Percentiles rank a stretch among this genome's conserved stretches.
phyloP scores from a whole-genome alignment of 2,329 filamentous ascomycete species.

The Byssoonygena ceratinophila region DNA sequence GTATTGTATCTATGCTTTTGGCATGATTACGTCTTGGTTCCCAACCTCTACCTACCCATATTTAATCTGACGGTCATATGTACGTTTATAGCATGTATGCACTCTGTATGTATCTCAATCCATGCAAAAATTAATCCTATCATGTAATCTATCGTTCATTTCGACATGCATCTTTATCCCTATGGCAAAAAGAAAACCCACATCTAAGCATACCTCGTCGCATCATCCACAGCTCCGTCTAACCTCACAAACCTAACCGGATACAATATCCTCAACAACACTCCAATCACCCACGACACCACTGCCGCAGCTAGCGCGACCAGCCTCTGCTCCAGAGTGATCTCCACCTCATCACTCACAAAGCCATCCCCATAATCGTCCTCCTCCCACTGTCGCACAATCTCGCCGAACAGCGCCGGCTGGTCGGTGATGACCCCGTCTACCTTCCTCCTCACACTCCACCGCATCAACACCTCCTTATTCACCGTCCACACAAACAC shows the following conservation, averaged over 20 bases:
- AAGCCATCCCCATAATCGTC: slow-evolving; percentile 7
- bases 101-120: neutral
- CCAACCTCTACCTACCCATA: neutral
- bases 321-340: slow-evolving; percentile 1
- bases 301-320: neutral
- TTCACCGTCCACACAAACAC: slow-evolving; percentile 86
- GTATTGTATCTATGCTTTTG: too few species aligned
- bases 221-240: neutral
- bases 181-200: too few species aligned
- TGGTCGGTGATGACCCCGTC: slow-evolving; percentile 85
- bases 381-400: slow-evolving; percentile 8
- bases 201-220: neutral
- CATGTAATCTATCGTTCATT: neutral
- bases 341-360: neutral
- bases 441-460: slow-evolving; percentile 55
- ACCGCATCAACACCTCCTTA: slow-evolving; percentile 65
- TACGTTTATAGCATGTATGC: neutral
- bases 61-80: neutral
- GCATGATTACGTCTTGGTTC: neutral
- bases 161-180: neutral
- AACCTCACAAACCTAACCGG: neutral
- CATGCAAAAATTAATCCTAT: neutral
- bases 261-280: slow-evolving; percentile 6
- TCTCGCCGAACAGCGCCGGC: slow-evolving; percentile 35
- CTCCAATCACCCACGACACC: slow-evolving; percentile 1